These are phyloP conservation scores for Claviceps quebecensis DNA, from an alignment of 2,329 filamentous ascomycete species.

Conservation along the genomic window DNA sequence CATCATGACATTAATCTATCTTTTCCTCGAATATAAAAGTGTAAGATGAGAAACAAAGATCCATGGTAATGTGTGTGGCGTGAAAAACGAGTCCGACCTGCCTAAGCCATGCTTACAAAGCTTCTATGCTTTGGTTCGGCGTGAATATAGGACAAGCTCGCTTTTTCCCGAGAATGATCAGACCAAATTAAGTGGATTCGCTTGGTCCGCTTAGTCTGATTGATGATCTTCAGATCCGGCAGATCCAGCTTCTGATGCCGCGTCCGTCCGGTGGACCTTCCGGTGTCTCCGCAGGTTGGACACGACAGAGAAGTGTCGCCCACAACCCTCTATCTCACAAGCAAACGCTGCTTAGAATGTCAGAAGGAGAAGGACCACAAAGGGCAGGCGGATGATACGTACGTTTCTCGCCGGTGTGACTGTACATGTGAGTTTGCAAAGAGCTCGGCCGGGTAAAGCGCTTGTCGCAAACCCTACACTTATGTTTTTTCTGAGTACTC, in stretches of 20 bases:
- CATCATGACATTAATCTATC: neutral
- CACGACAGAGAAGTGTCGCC: constrained; percentile 91
- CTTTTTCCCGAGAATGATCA: neutral
- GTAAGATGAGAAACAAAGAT: neutral
- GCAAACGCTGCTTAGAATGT: constrained; percentile 53
- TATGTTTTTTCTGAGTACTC: constrained; percentile 97
- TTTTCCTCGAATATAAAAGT: neutral
- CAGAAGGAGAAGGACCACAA: neutral
- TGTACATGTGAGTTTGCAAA: constrained; percentile 95
- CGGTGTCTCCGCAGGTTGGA: constrained; percentile 89
- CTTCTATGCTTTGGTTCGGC: constrained; percentile 7
- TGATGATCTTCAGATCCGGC: constrained; percentile 50
- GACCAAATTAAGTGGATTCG: neutral
- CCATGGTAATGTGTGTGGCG: neutral
- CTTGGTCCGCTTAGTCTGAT: constrained; percentile 34
- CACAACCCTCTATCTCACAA: constrained; percentile 89
- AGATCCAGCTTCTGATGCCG: constrained; percentile 47
- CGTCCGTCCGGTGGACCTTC: constrained; percentile 75
- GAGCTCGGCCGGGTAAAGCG: constrained; percentile 90
- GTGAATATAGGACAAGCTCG: neutral
- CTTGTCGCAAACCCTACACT: constrained; percentile 98
- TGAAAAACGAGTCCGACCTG: neutral
- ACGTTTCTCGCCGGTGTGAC: constrained; percentile 97
- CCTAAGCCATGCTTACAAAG: constrained; percentile 4
- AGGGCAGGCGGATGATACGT: constrained; percentile 29